Percentiles rank a stretch among this genome's conserved stretches.
Evolutionary conservation across 805 yeast species (phyloP).

Genomic region (Monosporozyma servazzii): DNA sequence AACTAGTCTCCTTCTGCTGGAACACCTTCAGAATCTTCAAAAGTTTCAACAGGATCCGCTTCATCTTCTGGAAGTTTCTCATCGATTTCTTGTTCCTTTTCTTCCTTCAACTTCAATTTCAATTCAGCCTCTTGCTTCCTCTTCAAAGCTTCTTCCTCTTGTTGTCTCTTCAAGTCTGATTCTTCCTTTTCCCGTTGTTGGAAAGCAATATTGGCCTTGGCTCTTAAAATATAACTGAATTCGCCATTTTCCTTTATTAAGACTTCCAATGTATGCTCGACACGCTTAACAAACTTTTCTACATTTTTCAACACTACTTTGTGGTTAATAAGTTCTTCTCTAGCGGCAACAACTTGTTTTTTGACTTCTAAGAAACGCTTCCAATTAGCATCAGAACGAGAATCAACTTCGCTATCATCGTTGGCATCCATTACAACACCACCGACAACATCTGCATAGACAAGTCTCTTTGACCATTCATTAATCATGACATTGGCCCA

Average conservation of each 20-base stretch:
- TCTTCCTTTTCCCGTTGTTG: slow-evolving; percentile 44
- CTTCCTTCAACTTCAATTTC: not conserved
- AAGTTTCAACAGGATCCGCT: not conserved
- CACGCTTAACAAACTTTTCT: slow-evolving; percentile 28
- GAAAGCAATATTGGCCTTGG: slow-evolving; percentile 49
- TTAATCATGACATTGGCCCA: slow-evolving; percentile 59
- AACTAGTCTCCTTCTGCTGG: not conserved
- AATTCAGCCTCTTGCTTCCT: slow-evolving; percentile 5
- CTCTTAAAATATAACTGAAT: slow-evolving; percentile 46
- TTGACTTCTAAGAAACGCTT: slow-evolving; percentile 50
- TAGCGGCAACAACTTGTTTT: slow-evolving; percentile 41
- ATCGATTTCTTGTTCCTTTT: not conserved
- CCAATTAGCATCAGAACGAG: slow-evolving; percentile 45
- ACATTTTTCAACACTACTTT: not conserved
- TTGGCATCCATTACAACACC: slow-evolving; percentile 16
- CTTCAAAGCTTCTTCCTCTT: slow-evolving; percentile 10
- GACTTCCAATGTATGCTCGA: slow-evolving; percentile 36
- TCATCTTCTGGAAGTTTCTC: not conserved
- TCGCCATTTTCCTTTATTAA: slow-evolving; percentile 53
- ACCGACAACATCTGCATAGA: slow-evolving; percentile 30
- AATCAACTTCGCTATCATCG: slow-evolving; percentile 24
- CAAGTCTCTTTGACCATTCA: slow-evolving; percentile 55
- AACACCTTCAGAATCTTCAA: slow-evolving; percentile 1
- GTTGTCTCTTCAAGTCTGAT: slow-evolving; percentile 10
- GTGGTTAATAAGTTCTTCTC: slow-evolving; percentile 41